Evolutionary conservation across 2,329 filamentous ascomycete genomes (phyloP).

Genomic region (Pseudogymnoascus destructans): DNA sequence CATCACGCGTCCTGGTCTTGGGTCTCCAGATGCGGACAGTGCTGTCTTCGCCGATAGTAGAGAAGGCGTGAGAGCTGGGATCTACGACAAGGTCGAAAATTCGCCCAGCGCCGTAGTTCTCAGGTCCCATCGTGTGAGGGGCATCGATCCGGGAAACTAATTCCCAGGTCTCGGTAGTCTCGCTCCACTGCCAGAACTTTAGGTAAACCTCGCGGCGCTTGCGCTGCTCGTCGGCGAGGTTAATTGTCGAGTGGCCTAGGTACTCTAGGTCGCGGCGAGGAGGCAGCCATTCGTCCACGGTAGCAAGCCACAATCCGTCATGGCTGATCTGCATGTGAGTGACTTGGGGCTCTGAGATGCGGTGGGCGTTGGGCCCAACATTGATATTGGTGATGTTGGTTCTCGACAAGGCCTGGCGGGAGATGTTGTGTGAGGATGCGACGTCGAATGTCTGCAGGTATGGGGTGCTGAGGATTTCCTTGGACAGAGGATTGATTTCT

Average conservation of each 20-base stretch:
- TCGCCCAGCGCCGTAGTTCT: conserved; percentile 36
- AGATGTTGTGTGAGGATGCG: conserved; percentile 61
- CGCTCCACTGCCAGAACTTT: conserved; percentile 75
- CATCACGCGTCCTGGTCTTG: conserved; percentile 54
- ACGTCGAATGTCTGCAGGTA: conserved; percentile 80
- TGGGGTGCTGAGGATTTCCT: conserved; percentile 39
- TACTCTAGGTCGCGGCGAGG: conserved; percentile 53
- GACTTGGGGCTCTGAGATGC: conserved; percentile 66
- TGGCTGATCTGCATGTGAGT: conserved; percentile 61
- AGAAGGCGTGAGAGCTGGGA: conserved; percentile 58
- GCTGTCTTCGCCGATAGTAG: conserved; percentile 73
- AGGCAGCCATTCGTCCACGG: conserved; percentile 81
- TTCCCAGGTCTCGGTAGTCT: conserved; percentile 47
- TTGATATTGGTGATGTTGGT: conserved; percentile 79
- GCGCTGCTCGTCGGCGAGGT: conserved; percentile 34
- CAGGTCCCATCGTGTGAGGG: conserved; percentile 52
- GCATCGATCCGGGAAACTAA: conserved; percentile 72
- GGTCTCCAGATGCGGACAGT: conserved; percentile 71
- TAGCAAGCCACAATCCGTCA: conserved; percentile 82
- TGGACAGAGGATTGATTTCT: conserved; percentile 40
- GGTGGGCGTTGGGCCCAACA: conserved; percentile 54
- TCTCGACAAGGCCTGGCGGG: conserved; percentile 77
- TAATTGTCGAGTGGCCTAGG: conserved; percentile 35
- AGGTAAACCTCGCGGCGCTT: conserved; percentile 61
- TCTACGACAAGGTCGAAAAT: conserved; percentile 65